phyloP scores from a whole-genome alignment of 2,329 filamentous ascomycete genomes.

The Phyllosticta citribraziliensis region DNA sequence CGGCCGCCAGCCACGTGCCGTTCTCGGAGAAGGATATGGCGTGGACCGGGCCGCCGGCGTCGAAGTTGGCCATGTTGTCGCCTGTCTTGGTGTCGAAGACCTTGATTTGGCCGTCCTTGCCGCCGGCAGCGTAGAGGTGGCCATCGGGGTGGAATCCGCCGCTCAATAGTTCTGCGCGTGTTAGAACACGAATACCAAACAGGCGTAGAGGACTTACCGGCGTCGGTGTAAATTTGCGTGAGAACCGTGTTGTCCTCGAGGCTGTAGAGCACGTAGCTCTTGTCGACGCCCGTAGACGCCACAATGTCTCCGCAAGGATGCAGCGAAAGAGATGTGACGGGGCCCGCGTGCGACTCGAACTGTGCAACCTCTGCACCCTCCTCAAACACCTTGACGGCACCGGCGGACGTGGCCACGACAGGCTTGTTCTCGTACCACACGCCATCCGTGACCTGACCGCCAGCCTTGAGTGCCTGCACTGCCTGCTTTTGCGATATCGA shows the following conservation, averaged over 20 bases:
- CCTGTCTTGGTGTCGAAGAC: constrained; percentile 81
- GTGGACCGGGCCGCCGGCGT: constrained; percentile 55
- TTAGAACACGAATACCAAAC: not conserved
- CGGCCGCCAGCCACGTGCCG: constrained; percentile 87
- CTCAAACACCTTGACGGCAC: constrained; percentile 70
- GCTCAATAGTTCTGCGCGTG: constrained; percentile 54
- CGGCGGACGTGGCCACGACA: constrained; percentile 63
- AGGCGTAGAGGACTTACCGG: constrained; percentile 48
- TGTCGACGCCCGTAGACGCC: constrained; percentile 81
- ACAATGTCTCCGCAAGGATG: constrained; percentile 78
- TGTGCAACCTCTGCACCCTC: constrained; percentile 57
- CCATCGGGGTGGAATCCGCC: constrained; percentile 92
- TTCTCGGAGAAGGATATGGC: constrained; percentile 88
- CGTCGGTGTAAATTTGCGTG: constrained; percentile 69
- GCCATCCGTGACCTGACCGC: constrained; percentile 57
- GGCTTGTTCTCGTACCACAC: constrained; percentile 59
- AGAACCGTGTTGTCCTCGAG: constrained; percentile 56
- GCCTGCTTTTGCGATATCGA: constrained; percentile 69
- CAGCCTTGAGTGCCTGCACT: constrained; percentile 53
- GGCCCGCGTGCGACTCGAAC: constrained; percentile 73
- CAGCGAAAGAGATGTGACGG: constrained; percentile 64
- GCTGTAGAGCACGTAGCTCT: constrained; percentile 88
- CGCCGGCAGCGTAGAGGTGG: constrained; percentile 82
- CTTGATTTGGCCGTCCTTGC: constrained; percentile 69
- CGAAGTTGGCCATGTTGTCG: constrained; percentile 65